Evolutionary conservation across 495 filamentous ascomycete species (phyloP).

Genomic region (Penicillium paradoxum): DNA sequence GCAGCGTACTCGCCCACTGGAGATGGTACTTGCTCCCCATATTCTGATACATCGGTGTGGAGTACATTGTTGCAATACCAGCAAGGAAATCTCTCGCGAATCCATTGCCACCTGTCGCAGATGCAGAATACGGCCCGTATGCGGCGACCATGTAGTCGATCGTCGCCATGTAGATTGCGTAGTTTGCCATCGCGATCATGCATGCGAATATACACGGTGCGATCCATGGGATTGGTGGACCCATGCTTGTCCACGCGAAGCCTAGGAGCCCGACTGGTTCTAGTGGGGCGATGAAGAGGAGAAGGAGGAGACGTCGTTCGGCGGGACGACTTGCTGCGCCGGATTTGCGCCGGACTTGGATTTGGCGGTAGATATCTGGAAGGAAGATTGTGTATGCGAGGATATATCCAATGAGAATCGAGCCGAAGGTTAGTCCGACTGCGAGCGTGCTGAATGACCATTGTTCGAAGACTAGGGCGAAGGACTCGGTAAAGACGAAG

Average conservation of each 20-base stretch:
- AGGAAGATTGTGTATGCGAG: conserved; percentile 61
- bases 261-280: conserved; percentile 64
- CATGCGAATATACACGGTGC: conserved; percentile 53
- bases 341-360: conserved; percentile 35
- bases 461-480: conserved; percentile 57
- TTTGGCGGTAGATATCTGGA: conserved; percentile 56
- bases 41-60: conserved; percentile 37
- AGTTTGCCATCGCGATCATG: conserved; percentile 66
- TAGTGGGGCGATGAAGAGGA: conserved; percentile 60
- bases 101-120: conserved; percentile 70
- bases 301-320: conserved; percentile 51
- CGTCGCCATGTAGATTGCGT: conserved; percentile 72
- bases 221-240: conserved; percentile 58
- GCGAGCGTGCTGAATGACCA: conserved; percentile 55
- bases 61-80: conserved; percentile 44
- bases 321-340: conserved; percentile 49
- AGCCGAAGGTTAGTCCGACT: conserved; percentile 58
- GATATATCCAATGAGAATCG: conserved; percentile 61
- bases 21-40: conserved; percentile 30
- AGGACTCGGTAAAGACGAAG: conserved; percentile 72
- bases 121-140: conserved; percentile 74
- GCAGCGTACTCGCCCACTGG: conserved; percentile 41
- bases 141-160: conserved; percentile 84
- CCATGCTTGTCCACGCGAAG: conserved; percentile 62
- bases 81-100: conserved; percentile 46